Conservation (phyloP, 495 filamentous ascomycete species). For the Aspergillus avenaceus region DNA sequence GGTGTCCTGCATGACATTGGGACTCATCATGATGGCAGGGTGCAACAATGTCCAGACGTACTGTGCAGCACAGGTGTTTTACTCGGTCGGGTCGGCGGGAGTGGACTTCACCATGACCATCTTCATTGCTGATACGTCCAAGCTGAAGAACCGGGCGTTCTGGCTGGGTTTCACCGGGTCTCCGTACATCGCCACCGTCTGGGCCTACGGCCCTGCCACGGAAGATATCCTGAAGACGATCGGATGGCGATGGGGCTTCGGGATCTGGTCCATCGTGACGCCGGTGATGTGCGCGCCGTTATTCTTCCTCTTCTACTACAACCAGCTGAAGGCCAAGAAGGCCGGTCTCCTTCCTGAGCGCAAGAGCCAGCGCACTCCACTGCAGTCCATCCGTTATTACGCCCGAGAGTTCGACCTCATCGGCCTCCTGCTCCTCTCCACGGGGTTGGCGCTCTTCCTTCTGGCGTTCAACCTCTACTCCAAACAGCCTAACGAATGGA, state of each 20-base stretch:
- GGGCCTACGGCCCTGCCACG: conserved; percentile 8
- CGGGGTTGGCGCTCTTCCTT: conserved; percentile 55
- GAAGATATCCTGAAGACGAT: conserved; percentile 7
- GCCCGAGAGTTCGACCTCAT: conserved; percentile 27
- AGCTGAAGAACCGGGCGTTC: conserved; percentile 53
- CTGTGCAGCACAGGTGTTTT: conserved; percentile 48
- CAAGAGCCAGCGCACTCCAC: conserved; percentile 18
- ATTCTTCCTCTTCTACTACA: conserved; percentile 21
- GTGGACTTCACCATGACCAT: conserved; percentile 48
- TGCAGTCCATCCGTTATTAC: conserved; percentile 18
- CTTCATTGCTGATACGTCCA: conserved; percentile 59
- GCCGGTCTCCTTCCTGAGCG: conserved; percentile 25
- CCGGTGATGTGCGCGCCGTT: conserved; percentile 49
- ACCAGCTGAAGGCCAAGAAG: conserved; percentile 51
- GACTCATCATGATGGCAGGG: conserved; percentile 46
- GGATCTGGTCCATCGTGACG: conserved; percentile 54
- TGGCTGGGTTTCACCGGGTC: conserved; percentile 51
- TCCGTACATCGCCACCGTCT: conserved; percentile 53
- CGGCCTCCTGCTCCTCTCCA: conserved; percentile 53
- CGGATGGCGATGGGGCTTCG: conserved; percentile 57
- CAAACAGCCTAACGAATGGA: conserved; percentile 37
- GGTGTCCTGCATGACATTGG: conserved; percentile 31
- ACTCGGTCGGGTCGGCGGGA: conserved; percentile 45
- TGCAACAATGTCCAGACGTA: conserved; percentile 44
- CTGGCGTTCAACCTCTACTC: conserved; percentile 34